Percentiles rank a stretch among this genome's conserved stretches.
phyloP scores from a whole-genome alignment of 306 rosid species.

The Citrullus mucosospermus region DNA sequence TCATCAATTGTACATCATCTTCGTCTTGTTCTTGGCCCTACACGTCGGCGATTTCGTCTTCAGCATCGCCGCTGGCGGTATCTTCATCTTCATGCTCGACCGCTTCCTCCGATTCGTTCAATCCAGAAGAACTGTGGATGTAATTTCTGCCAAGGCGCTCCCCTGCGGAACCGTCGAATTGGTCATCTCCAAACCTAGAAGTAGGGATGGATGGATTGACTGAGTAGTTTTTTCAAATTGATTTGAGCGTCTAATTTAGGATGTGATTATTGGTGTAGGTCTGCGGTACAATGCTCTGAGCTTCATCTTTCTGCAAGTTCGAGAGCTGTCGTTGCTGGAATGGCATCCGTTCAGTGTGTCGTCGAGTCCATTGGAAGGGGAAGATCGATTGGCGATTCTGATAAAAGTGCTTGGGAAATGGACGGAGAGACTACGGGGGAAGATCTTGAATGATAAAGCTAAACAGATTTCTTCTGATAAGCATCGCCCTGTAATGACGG shows the following conservation, averaged over 20 bases:
- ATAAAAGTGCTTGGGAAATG: constrained; percentile 85
- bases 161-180: constrained; percentile 86
- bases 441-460: constrained; percentile 15
- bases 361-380: constrained; percentile 88
- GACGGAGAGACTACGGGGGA: constrained; percentile 47
- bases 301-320: constrained; percentile 78
- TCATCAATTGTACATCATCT: constrained; percentile 71
- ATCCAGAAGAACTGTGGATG: constrained; percentile 56
- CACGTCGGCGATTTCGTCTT: constrained; percentile 83
- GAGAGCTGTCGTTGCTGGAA: constrained; percentile 77
- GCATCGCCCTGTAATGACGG: constrained; percentile 29
- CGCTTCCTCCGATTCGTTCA: constrained; percentile 85
- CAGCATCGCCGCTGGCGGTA: constrained; percentile 61
- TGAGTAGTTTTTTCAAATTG: background rate
- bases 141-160: constrained; percentile 61
- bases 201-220: constrained; percentile 12
- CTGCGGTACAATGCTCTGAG: constrained; percentile 83
- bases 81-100: constrained; percentile 68
- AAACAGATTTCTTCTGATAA: constrained; percentile 13
- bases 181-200: constrained; percentile 69
- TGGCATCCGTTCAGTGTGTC: constrained; percentile 99
- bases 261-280: constrained; percentile 17
- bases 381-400: constrained; percentile 60
- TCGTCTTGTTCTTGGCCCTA: constrained; percentile 56
- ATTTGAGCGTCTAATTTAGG: too few species aligned